Percentiles rank a stretch among this genome's conserved stretches.
These are phyloP conservation scores for Trypanosomatidae sp. DNA, from an alignment of 208 protist species.

Conservation along the genomic window DNA sequence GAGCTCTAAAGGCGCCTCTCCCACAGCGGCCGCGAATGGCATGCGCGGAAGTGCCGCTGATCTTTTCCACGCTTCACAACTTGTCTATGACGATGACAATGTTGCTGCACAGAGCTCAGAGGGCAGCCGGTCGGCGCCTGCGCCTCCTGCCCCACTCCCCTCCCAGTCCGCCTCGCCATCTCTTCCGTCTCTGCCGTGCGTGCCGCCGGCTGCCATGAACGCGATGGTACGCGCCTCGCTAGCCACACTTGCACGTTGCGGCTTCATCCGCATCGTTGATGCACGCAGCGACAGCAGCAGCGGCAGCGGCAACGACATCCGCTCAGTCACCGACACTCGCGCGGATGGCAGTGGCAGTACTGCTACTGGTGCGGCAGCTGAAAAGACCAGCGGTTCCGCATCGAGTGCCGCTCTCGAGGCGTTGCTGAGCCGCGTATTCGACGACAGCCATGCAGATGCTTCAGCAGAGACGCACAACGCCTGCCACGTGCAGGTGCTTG, in stretches of 20 bases:
- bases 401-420: not conserved
- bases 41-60: not conserved
- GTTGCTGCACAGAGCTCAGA: slow-evolving; percentile 8
- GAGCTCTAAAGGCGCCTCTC: not conserved
- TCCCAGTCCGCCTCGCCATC: not conserved
- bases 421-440: not conserved
- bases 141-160: not conserved
- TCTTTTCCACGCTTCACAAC: not conserved
- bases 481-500: slow-evolving; percentile 7
- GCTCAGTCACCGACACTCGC: not conserved
- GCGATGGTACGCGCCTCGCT: slow-evolving; percentile 22
- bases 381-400: not conserved
- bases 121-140: slow-evolving; percentile 5
- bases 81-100: not conserved
- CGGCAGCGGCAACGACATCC: not conserved
- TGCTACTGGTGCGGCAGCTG: not conserved
- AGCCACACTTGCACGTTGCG: slow-evolving; percentile 22
- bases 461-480: not conserved
- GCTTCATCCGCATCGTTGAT: not conserved
- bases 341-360: not conserved
- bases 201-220: slow-evolving; percentile 13
- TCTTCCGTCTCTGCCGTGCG: not conserved
- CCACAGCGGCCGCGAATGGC: not conserved
- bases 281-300: not conserved
- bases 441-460: not conserved